These are phyloP conservation scores for Monosporozyma yasuniensis DNA, from an alignment of 805 yeast genomes.

Conservation along the genomic window DNA sequence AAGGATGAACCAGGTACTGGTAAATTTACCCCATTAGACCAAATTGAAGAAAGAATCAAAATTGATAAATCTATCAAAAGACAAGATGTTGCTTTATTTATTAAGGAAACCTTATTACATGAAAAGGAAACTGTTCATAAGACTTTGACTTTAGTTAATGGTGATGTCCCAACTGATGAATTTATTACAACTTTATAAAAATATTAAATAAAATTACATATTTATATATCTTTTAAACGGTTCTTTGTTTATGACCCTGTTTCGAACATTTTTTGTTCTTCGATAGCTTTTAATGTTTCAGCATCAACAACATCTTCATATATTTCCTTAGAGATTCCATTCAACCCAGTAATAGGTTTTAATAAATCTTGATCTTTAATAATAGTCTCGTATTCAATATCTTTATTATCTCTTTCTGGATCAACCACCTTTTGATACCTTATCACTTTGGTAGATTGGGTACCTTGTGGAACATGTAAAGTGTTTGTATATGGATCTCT, in stretches of 20 bases:
- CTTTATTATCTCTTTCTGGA: constrained; percentile 18
- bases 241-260: neutral
- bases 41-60: constrained; percentile 11
- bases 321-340: constrained; percentile 46
- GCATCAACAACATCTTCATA: constrained; percentile 52
- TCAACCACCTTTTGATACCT: constrained; percentile 14
- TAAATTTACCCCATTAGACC: constrained; percentile 24
- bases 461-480: constrained; percentile 56
- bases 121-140: constrained; percentile 34
- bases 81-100: constrained; percentile 47
- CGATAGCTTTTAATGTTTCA: constrained; percentile 50
- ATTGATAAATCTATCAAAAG: constrained; percentile 21
- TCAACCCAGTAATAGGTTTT: constrained; percentile 52
- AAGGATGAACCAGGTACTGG: constrained; percentile 32
- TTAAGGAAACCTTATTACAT: constrained; percentile 32
- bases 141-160: constrained; percentile 38
- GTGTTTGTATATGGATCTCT: constrained; percentile 84
- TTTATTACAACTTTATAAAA: constrained; percentile 7
- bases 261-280: constrained; percentile 51
- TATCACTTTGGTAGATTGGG: constrained; percentile 56
- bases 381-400: constrained; percentile 41
- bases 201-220: neutral
- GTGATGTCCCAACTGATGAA: constrained; percentile 29
- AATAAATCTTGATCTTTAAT: constrained; percentile 39
- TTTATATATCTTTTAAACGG: too few species aligned